Evolutionary conservation across 2,329 filamentous ascomycete genomes (phyloP).

Genomic region (Beauveria sp.): DNA sequence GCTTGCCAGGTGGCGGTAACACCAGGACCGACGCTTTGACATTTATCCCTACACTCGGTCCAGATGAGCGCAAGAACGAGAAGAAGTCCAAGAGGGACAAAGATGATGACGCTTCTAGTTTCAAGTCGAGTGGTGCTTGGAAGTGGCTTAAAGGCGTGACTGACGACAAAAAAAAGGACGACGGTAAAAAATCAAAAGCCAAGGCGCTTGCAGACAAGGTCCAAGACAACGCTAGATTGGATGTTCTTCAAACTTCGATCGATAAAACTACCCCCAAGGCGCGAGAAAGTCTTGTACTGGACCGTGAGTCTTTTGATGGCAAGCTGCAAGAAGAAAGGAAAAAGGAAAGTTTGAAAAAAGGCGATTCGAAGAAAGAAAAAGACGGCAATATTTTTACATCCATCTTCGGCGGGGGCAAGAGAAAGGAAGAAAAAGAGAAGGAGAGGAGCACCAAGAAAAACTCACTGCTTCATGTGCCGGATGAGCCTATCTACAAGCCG

Average conservation of each 20-base stretch:
- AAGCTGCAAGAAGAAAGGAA: conserved; percentile 75
- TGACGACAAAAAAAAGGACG: conserved; percentile 55
- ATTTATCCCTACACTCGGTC: conserved; percentile 64
- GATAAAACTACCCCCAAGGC: conserved; percentile 58
- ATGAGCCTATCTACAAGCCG: conserved; percentile 64
- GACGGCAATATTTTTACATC: conserved; percentile 90
- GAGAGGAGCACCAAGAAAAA: conserved; percentile 68
- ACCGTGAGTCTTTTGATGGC: conserved; percentile 64
- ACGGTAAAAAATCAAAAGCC: conserved; percentile 60
- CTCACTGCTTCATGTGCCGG: conserved; percentile 67
- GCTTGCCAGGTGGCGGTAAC: conserved; percentile 60
- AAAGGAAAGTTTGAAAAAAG: conserved; percentile 70
- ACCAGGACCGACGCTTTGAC: conserved; percentile 68
- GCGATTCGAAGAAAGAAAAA: conserved; percentile 81
- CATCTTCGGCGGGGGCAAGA: conserved; percentile 84
- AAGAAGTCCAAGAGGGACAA: conserved; percentile 69
- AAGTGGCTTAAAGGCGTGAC: conserved; percentile 77
- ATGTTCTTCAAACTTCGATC: conserved; percentile 81
- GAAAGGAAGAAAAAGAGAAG: conserved; percentile 73
- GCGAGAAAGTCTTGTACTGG: conserved; percentile 76
- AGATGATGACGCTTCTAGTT: conserved; percentile 52
- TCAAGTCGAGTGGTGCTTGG: conserved; percentile 61
- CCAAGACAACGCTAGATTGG: conserved; percentile 75
- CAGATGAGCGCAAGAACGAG: conserved; percentile 68
- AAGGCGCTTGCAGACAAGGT: conserved; percentile 48